phyloP scores from a whole-genome alignment of 495 filamentous ascomycete species.

The Aspergillus kassunensis region DNA sequence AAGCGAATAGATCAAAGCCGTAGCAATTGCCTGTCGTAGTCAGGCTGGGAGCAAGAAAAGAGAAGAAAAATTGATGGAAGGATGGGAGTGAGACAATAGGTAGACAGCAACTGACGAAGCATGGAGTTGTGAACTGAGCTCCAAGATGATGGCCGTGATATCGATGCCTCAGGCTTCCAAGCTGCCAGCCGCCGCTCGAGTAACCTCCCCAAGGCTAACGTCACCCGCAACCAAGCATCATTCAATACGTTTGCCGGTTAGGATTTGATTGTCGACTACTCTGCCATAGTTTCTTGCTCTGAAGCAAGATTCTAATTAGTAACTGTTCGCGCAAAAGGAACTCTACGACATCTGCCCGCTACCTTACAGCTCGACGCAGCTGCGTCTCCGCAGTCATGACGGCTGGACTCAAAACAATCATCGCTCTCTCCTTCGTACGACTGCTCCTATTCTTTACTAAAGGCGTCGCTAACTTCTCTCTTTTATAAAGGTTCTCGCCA shows the following conservation, averaged over 20 bases:
- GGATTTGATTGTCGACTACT: not conserved
- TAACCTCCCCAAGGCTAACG: slow-evolving; percentile 35
- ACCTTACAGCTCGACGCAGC: slow-evolving; percentile 14
- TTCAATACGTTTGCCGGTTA: slow-evolving; percentile 1
- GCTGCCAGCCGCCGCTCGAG: slow-evolving; percentile 27
- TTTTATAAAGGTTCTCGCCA: slow-evolving; percentile 72
- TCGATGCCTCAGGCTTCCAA: slow-evolving; percentile 35
- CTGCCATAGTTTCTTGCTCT: not conserved
- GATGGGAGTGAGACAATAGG: slow-evolving; percentile 17
- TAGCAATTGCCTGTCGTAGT: not conserved
- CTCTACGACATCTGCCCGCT: slow-evolving; percentile 3
- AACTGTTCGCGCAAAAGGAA: not conserved
- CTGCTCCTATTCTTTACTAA: not conserved
- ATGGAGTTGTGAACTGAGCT: slow-evolving; percentile 9
- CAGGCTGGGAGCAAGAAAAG: not conserved
- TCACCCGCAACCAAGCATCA: slow-evolving; percentile 10
- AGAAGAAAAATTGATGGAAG: slow-evolving; percentile 16
- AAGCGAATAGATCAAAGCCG: slow-evolving; percentile 1
- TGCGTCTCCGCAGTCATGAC: slow-evolving; percentile 60
- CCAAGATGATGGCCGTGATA: slow-evolving; percentile 15
- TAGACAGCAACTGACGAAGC: slow-evolving; percentile 25
- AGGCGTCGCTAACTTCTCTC: slow-evolving; percentile 14
- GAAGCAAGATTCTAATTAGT: not conserved
- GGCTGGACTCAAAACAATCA: slow-evolving; percentile 96
- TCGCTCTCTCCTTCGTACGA: slow-evolving; percentile 91